phyloP scores from a whole-genome alignment of 805 yeast genomes.

The Saccharomycopsis vini region DNA sequence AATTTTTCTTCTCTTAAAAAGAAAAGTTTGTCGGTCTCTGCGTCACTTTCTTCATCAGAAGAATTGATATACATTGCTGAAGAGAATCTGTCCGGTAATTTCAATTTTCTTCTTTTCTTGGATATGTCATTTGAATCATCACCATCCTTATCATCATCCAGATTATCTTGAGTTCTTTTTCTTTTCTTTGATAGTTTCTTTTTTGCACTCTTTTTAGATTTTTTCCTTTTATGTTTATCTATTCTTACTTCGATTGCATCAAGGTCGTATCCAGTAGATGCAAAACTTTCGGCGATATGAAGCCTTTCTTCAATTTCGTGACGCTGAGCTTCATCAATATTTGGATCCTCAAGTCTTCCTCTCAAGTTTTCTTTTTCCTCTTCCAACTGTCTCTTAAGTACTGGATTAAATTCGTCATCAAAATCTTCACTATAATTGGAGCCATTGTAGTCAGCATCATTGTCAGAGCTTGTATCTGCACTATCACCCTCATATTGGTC shows the following conservation, averaged over 20 bases:
- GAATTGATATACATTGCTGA: conserved; percentile 28
- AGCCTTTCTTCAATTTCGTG: too few relatives aligned
- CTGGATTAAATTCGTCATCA: conserved; percentile 2
- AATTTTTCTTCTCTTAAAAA: conserved; percentile 14
- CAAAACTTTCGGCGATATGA: too few relatives aligned
- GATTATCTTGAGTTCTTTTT: conserved; percentile 10
- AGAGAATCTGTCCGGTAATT: conserved; percentile 7
- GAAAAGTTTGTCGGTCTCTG: conserved; percentile 8
- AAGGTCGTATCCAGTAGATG: too few relatives aligned
- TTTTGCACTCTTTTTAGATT: too few relatives aligned
- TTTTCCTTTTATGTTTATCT: too few relatives aligned
- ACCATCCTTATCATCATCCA: conserved; percentile 11
- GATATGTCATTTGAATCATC: conserved; percentile 16
- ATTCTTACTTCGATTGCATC: too few relatives aligned
- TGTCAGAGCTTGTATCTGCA: not conserved
- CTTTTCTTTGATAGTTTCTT: not conserved
- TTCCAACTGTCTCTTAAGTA: not conserved
- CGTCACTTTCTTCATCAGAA: conserved; percentile 24
- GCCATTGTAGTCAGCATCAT: conserved; percentile 16
- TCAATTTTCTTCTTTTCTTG: conserved; percentile 9
- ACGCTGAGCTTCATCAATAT: not conserved
- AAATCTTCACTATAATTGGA: conserved; percentile 27
- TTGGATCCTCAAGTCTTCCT: not conserved
- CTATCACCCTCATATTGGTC: conserved; percentile 7
- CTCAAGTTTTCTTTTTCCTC: not conserved